Evolutionary conservation across 805 yeast species (phyloP), one percentile per base, ranked within the genome.

Genomic region (Hanseniaspora singularis): DNA sequence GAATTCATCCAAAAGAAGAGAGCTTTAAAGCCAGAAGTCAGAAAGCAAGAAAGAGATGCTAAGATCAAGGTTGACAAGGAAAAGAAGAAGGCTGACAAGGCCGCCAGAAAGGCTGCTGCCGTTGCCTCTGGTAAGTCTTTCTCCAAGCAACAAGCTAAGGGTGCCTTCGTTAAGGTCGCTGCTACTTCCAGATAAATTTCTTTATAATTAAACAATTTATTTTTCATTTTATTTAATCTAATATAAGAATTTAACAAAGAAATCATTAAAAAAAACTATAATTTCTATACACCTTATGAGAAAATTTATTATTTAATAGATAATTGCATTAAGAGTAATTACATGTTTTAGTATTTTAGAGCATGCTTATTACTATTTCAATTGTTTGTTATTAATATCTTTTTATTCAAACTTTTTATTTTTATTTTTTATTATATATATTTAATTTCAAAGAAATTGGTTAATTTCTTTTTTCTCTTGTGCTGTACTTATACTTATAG

Each of bases 1-100:
- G 98, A 92, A 60, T 81, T 87, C 69, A 92, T 92, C 77, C 89
- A 85, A 76, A 95, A 89, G 79, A 86, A 94, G 81, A 87, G 96
- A 76, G 66, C 83, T 64, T 74, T 77, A 69, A 86, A 87, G 76
- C 96, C 98, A 70, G 94, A 88, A 72, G 88, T 81, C 67, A 92
- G 96, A 80, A 84, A 87, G 79, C 96, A 95, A 63, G 81, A 86
- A 69, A 94, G 96, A 78, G 92, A 85, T 56, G 82, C 77, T 69
- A 86, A 92, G 72, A 74, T 78, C 65, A 74, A 74, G 58, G 77
- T 79, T 68, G 86, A 79, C 68, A 82, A 82, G 74, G 89, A 79
- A 69, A 77, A 81, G 73, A 80, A 81, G 84, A 84, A 85, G 80
- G 81, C 81, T 66, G 84, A 75, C 64, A 89, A 86, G 73, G 92